Evolutionary conservation across 179 eudicot species (phyloP), one percentile per base, ranked within the genome.

Genomic region (Amaranthus tricolor): DNA sequence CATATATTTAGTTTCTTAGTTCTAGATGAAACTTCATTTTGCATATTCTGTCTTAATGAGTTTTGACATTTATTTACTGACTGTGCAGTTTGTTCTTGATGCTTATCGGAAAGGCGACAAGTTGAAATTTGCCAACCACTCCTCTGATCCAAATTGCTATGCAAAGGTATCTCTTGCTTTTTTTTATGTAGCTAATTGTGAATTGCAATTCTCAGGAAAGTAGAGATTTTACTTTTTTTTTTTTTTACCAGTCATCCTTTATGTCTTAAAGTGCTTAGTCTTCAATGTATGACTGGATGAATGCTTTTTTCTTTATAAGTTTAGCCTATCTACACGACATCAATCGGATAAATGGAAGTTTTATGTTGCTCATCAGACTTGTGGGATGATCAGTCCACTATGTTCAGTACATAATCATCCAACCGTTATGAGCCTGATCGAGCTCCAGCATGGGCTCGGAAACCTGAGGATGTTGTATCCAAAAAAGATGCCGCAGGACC

Each of bases 401-500:
- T 31, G 40, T 31, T 31, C 40, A 31, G 40, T 31, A 31, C 40
- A 31, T 2, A 31, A 31, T 31, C 40, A 31, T 31, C 40, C 40
- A 2, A 94, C 63, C 93, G 97, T 40, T 94, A 94, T 62, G 96
- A 90, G 74, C 86, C 94, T 4, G 97, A 94, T 77, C 83, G 97
- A 71, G 96, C 98, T 19, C 98, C 97, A 60, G 97, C 94, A 16
- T 94, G 98, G 98, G 97, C 98, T 5, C 85, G 84, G 70, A 94
- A 89, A 79, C 98, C 97, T 7, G 98, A 94, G 78, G 83, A 91
- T 50, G 74, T 91, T 48, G 96, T 96, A 64, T 59, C 94, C 52
- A 94, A 88, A 76, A 91, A 83, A 81, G 97, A 91, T n/a, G 97
- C 89, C 50, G 84, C 83, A 5, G 89, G 85, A n/a, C 97, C 93